Evolutionary conservation across 139 green algal species (phyloP), one percentile per base, ranked within the genome.

Genomic region (Picochlorum sp.): DNA sequence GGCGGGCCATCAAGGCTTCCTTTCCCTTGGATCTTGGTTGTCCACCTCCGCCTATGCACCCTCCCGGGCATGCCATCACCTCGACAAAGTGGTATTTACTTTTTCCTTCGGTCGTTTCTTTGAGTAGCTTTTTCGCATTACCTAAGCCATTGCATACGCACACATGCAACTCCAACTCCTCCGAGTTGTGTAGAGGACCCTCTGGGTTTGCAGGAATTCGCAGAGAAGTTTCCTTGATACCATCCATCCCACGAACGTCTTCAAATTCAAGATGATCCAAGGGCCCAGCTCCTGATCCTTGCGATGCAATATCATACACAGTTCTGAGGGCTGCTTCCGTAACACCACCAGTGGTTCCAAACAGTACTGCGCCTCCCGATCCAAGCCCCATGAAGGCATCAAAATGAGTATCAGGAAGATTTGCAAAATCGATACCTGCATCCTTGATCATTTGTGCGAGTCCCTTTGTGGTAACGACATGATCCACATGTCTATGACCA

Each of bases 251-350:
- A 21, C 83, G 76, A 41, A 84, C 76, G 14, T 77, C 75, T 16
- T 62, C 56, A 14, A 71, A 71, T 13, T 60, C 34, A 20, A 82
- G 16, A 8, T 60, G 49, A 18, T 49, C 60, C 67, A 86, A 47
- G n/a, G 64, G 51, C 47, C 47, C n/a, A 21, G 47, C 47, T 14
- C 34, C 34, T 20, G 47, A 54, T 49, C 78, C 20, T 21, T 64
- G 66, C 1, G 56, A 70, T 16, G 71, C 71, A 13, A 82, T 20
- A 54, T 86, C 77, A 56, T 75, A 75, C 61, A 87, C 83, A 6
- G 83, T 89, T 58, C 83, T 76, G 51, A 89, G 74, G 11, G 83
- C 83, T 9, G 83, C 83, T 76, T 89, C 83, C 81, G 85, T 89
- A 16, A 89, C 83, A 41, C 83, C 83, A 21, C 83, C 83, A 23